Conservation (phyloP, 176 grass and related monocot genomes). For the Cocos nucifera region DNA sequence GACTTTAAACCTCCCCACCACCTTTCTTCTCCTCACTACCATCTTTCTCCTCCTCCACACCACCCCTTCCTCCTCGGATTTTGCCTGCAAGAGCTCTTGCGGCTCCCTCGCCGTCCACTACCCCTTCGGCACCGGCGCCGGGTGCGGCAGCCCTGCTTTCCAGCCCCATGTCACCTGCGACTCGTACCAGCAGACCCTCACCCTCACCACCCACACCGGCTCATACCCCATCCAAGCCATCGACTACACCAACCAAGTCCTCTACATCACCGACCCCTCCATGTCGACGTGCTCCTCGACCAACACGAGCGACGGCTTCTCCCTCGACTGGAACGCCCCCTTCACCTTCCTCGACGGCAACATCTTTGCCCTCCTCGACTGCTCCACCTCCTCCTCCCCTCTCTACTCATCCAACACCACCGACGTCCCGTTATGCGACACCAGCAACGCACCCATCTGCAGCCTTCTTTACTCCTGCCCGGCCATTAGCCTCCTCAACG, state of each 20-base stretch:
- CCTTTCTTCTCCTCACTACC: background rate
- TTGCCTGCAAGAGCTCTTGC: slow-evolving; percentile 20
- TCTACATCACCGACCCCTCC: slow-evolving; percentile 22
- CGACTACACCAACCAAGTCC: slow-evolving; percentile 24
- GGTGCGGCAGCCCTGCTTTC: slow-evolving; percentile 20
- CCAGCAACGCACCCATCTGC: slow-evolving; percentile 4
- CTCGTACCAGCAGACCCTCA: background rate
- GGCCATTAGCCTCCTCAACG: background rate
- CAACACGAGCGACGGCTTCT: slow-evolving; percentile 3
- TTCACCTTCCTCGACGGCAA: slow-evolving; percentile 15
- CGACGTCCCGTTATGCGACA: slow-evolving; percentile 5
- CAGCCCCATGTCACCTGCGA: slow-evolving; percentile 18
- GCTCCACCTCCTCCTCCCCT: slow-evolving; percentile 6
- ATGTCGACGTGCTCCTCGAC: slow-evolving; percentile 22
- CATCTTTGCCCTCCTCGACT: slow-evolving; percentile 25
- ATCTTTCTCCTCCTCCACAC: background rate
- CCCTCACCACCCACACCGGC: slow-evolving; percentile 16
- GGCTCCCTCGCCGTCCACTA: slow-evolving; percentile 14
- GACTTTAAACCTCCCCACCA: background rate
- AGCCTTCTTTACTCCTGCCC: slow-evolving; percentile 20
- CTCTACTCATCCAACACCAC: background rate
- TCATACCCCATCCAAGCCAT: slow-evolving; percentile 21
- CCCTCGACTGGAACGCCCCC: slow-evolving; percentile 20
- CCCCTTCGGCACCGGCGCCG: slow-evolving; percentile 21
- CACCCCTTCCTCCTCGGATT: slow-evolving; percentile 1